Evolutionary conservation across 352 stramenopile genomes (phyloP).

Genomic region (Phytophthora melonis): DNA sequence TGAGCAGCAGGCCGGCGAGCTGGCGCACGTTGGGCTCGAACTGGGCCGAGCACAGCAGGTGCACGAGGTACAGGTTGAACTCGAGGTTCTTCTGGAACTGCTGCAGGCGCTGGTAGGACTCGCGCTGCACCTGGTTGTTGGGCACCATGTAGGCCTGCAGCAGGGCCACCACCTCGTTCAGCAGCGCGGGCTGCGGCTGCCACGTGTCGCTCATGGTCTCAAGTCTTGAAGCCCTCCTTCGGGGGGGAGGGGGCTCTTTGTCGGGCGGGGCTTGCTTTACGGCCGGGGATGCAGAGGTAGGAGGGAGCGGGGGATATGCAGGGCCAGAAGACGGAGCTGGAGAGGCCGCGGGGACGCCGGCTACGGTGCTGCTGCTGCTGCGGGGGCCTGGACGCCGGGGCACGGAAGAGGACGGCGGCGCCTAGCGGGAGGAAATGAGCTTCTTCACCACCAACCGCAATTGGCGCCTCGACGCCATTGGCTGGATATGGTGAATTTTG

Average conservation of each 20-base stretch:
- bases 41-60: slow-evolving; percentile 77
- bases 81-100: slow-evolving; percentile 91
- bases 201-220: slow-evolving; percentile 57
- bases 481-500: neutral
- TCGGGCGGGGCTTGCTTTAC: neutral
- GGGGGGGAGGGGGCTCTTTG: neutral
- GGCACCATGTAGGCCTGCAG: slow-evolving; percentile 85
- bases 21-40: slow-evolving; percentile 75
- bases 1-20: slow-evolving; percentile 83
- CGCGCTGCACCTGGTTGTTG: slow-evolving; percentile 87
- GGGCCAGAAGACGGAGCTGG: too few relatives aligned
- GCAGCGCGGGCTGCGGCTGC: slow-evolving; percentile 78
- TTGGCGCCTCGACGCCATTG: neutral
- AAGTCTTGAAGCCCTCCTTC: neutral
- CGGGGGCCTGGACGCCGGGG: too few relatives aligned
- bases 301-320: too few relatives aligned
- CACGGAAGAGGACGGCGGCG: neutral
- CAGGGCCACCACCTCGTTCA: slow-evolving; percentile 82
- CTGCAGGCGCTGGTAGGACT: slow-evolving; percentile 86
- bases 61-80: slow-evolving; percentile 91
- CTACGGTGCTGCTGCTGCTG: neutral
- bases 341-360: neutral
- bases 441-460: neutral
- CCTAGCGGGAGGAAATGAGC: neutral
- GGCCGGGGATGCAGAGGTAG: too few relatives aligned